A percentile compares a stretch with the other conserved stretches of the same genome.
phyloP scores from a whole-genome alignment of 2,329 filamentous ascomycete species.

The Cladosporium sp. region DNA sequence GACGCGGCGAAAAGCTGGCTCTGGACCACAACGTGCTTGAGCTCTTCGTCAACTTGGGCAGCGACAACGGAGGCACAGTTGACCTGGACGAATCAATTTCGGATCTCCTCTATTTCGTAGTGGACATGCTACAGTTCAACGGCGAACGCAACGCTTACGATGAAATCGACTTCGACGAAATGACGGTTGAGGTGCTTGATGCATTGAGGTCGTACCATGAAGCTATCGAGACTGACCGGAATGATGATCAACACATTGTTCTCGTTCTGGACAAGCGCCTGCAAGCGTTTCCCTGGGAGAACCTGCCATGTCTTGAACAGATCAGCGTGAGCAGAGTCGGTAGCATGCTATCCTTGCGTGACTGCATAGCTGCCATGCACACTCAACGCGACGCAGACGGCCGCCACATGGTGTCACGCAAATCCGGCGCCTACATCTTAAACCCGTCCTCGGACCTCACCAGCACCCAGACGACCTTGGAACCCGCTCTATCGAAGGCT shows the following conservation, averaged over 20 bases:
- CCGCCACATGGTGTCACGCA: conserved; percentile 52
- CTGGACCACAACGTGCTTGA: conserved; percentile 74
- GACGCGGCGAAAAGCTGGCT: conserved; percentile 53
- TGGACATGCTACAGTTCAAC: conserved; percentile 95
- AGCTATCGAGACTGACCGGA: conserved; percentile 39
- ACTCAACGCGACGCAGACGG: conserved; percentile 24
- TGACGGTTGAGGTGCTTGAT: conserved; percentile 86
- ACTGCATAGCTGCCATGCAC: conserved; percentile 66
- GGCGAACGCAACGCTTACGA: conserved; percentile 96
- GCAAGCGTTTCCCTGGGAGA: conserved; percentile 95
- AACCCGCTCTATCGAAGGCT: conserved; percentile 60
- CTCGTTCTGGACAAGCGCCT: conserved; percentile 88
- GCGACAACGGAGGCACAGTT: conserved; percentile 64
- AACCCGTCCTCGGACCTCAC: conserved; percentile 85
- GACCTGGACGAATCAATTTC: conserved; percentile 89
- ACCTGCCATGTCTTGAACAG: conserved; percentile 78
- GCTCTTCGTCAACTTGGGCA: conserved; percentile 82
- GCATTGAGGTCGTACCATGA: conserved; percentile 78
- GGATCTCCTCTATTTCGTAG: conserved; percentile 91
- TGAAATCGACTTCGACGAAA: conserved; percentile 91
- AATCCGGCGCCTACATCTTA: conserved; percentile 74
- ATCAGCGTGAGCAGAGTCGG: conserved; percentile 84
- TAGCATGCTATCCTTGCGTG: conserved; percentile 78
- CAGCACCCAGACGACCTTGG: conserved; percentile 76
- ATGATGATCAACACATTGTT: conserved; percentile 68